Evolutionary conservation across 2,329 filamentous ascomycete species (phyloP).

Genomic region (Penicillium janthinellum): DNA sequence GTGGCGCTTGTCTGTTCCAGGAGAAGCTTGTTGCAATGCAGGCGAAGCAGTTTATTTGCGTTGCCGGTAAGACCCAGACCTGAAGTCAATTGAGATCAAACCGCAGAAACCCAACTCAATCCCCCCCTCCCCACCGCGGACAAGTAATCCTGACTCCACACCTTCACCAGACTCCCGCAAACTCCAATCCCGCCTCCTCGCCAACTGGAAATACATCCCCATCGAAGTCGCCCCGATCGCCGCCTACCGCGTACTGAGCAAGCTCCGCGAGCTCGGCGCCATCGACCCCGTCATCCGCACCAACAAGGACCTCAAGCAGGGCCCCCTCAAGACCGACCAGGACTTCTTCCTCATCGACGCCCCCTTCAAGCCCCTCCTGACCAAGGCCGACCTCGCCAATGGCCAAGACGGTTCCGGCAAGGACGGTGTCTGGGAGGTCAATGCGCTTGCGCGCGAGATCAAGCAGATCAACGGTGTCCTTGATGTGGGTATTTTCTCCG

Average conservation of each 20-base stretch:
- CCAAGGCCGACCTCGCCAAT: constrained; percentile 57
- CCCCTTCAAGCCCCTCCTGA: constrained; percentile 74
- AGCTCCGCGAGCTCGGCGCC: constrained; percentile 73
- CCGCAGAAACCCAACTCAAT: too few species aligned
- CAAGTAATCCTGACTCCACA: background rate
- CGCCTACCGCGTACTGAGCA: constrained; percentile 72
- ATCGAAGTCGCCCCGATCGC: constrained; percentile 91
- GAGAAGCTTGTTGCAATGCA: constrained; percentile 92
- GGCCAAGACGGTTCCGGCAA: constrained; percentile 57
- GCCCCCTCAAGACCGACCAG: constrained; percentile 82
- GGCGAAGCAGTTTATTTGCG: constrained; percentile 82
- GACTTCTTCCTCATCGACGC: constrained; percentile 90
- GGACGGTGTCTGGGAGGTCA: constrained; percentile 77
- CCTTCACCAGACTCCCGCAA: constrained; percentile 78
- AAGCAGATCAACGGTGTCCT: constrained; percentile 83
- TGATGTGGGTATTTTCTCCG: constrained; percentile 89
- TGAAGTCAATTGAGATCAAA: background rate
- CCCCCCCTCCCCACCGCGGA: too few species aligned
- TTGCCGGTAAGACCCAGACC: constrained; percentile 63
- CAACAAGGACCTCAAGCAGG: constrained; percentile 74
- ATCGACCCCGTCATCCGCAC: constrained; percentile 70
- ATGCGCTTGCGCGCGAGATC: constrained; percentile 70
- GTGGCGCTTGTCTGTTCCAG: constrained; percentile 95
- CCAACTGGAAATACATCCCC: constrained; percentile 79
- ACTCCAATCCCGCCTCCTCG: constrained; percentile 72